Base-by-base conservation (phyloP, 78 protist genomes). In the Monosiga brevicollis region DNA sequence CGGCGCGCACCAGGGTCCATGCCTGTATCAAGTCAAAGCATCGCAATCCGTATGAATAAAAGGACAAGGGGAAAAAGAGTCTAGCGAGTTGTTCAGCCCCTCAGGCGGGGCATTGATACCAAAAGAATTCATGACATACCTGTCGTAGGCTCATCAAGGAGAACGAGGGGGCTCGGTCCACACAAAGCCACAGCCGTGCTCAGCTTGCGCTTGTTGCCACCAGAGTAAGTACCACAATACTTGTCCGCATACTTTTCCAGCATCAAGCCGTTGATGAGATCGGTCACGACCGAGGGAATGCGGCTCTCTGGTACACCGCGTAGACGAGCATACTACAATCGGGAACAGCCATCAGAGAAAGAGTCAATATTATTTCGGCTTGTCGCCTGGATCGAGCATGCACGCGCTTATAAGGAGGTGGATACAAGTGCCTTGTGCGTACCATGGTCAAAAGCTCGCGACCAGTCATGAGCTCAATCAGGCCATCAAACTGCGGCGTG, bases 161-260 rank as follows among this genome's bases (percentile, higher is more conserved):
- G 39, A 35, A 90, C 83, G 39, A 89, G 78, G 26, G 80, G 78
- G n/a, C 29, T 20, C 62, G 62, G 62, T 15, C 62, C 62, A 49
- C 62, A 49, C 22, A 92, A 62, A 24, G 81, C 84, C 15, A 80
- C 36, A 6, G 91, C 97, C 41, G 90, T 85, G 73, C 80, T 42
- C 73, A 92, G 92, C 86, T 88, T 90, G 77, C 97, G 89, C 88
- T 90, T 89, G 82, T 84, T 90, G 42, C 97, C 97, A 9, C 97
- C 97, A 25, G 82, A 43, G 75, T 83, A 87, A 40, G 83, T 24
- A 9, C 86, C 79, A 38, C 86, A 78, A 22, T 3, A 25, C 36
- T 15, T 6, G 88, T 81, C 35, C 22, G 77, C 75, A 32, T 43
- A 3, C 39, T 41, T 29, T 10, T 25, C 35, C n/a, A 90, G 83